phyloP scores from a whole-genome alignment of 2,329 filamentous ascomycete species.

The Hortaea sp. region DNA sequence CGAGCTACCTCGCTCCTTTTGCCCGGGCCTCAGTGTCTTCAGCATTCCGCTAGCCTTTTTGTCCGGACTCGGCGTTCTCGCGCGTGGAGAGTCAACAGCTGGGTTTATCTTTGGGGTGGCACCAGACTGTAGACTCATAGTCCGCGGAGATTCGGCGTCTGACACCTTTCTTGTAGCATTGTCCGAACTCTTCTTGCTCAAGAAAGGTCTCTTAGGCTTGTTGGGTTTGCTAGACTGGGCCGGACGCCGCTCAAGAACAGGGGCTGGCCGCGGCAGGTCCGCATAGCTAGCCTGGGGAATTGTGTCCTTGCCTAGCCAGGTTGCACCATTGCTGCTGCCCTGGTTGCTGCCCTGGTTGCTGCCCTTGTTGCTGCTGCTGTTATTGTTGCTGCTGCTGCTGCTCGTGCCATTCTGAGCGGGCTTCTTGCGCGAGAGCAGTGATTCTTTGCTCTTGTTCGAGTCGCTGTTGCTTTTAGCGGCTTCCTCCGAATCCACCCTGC shows the following conservation, averaged over 20 bases:
- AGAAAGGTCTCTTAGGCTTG: conserved; percentile 31
- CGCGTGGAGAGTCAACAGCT: conserved; percentile 22
- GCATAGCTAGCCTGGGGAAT: conserved; percentile 71
- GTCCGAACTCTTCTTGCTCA: conserved; percentile 37
- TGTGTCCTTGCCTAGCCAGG: conserved; percentile 70
- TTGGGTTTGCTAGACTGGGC: neutral
- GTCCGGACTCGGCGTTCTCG: conserved; percentile 52
- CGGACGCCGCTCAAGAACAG: conserved; percentile 13
- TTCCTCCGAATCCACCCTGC: conserved; percentile 44
- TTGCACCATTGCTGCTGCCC: conserved; percentile 24
- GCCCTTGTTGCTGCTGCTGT: neutral
- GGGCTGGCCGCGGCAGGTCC: conserved; percentile 58
- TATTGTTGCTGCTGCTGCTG: conserved; percentile 2
- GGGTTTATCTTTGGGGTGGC: conserved; percentile 11
- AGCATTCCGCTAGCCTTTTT: conserved; percentile 47
- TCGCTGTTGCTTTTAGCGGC: conserved; percentile 19
- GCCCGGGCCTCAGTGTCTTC: conserved; percentile 22
- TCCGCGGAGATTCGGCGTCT: conserved; percentile 13
- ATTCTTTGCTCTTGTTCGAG: conserved; percentile 16
- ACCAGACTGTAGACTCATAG: conserved; percentile 17
- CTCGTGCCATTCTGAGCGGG: conserved; percentile 2
- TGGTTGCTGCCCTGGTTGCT: neutral
- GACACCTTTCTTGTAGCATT: conserved; percentile 37
- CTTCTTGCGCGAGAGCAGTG: conserved; percentile 8
- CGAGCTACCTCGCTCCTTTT: conserved; percentile 19